Conservation (phyloP, 1,284 basidiomycete species). For the Leucoagaricus sp. region DNA sequence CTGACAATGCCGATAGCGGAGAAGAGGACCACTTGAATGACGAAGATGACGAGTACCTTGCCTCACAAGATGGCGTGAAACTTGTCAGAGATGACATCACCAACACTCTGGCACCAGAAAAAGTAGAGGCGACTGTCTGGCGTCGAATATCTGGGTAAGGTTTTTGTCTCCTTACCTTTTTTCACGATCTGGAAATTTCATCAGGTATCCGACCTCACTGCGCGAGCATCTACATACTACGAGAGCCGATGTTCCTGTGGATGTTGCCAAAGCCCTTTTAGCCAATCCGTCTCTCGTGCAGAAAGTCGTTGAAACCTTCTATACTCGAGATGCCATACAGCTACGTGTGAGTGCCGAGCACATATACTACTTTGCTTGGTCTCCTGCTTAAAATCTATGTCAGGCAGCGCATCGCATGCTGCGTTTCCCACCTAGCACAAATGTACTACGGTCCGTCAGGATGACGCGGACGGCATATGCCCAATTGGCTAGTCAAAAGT, state of each 20-base stretch:
- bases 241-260: constrained; percentile 78
- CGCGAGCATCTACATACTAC: constrained; percentile 78
- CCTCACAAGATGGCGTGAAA: constrained; percentile 64
- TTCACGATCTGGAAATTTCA: constrained; percentile 15
- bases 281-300: constrained; percentile 75
- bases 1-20: constrained; percentile 45
- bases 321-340: constrained; percentile 88
- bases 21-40: constrained; percentile 50
- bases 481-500: constrained; percentile 88
- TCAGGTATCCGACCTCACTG: constrained; percentile 71
- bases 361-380: background rate
- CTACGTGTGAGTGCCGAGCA: constrained; percentile 63
- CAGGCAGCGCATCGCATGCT: constrained; percentile 86
- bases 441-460: constrained; percentile 59
- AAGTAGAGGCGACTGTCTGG: constrained; percentile 68
- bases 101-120: constrained; percentile 59
- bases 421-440: constrained; percentile 78
- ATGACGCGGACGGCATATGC: constrained; percentile 93
- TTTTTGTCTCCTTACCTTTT: background rate
- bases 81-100: constrained; percentile 56
- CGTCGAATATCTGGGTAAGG: constrained; percentile 64
- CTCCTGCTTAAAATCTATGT: constrained; percentile 3
- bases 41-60: constrained; percentile 54
- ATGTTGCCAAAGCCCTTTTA: constrained; percentile 74
- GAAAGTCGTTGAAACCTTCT: constrained; percentile 87